Conservation (phyloP, 768 basidiomycete species). For the Postia placenta region DNA sequence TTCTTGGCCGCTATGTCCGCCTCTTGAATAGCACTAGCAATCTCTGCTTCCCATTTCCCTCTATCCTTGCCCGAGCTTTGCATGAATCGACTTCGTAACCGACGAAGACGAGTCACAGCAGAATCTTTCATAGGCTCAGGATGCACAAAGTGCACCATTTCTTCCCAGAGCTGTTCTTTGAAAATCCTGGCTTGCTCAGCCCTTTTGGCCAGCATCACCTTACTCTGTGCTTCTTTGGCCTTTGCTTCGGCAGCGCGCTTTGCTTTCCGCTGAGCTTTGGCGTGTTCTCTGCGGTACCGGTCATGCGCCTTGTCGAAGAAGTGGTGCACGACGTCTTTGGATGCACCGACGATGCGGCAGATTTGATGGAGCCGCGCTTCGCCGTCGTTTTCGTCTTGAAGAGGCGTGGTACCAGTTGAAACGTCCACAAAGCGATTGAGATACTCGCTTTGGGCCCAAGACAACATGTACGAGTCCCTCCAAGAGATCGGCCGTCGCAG, state of each 20-base stretch:
- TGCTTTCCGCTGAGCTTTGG: constrained; percentile 32
- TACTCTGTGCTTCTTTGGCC: constrained; percentile 30
- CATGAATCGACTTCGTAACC: constrained; percentile 51
- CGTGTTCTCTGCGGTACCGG: constrained; percentile 36
- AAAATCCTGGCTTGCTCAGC: constrained; percentile 54
- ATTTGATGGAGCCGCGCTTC: constrained; percentile 38
- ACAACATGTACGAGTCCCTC: constrained; percentile 54
- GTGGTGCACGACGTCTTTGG: constrained; percentile 37
- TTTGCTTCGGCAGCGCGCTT: constrained; percentile 19
- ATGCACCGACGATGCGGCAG: constrained; percentile 50
- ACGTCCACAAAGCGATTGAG: constrained; percentile 45
- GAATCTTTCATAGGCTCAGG: constrained; percentile 45
- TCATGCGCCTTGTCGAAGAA: constrained; percentile 38
- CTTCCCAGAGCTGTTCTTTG: constrained; percentile 63
- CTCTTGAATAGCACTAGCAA: constrained; percentile 50
- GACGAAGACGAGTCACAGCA: constrained; percentile 43
- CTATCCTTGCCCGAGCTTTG: constrained; percentile 46
- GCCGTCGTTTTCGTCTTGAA: constrained; percentile 40
- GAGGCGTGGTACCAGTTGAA: constrained; percentile 36
- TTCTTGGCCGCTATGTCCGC: constrained; percentile 44
- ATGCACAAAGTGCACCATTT: constrained; percentile 48
- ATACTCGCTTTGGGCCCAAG: constrained; percentile 65
- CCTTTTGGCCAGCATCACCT: constrained; percentile 52
- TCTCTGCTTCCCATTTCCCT: constrained; percentile 59
- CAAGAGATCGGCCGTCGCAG: constrained; percentile 58